phyloP scores from a whole-genome alignment of 73 alveolate species.

The Diophrys appendiculata region DNA sequence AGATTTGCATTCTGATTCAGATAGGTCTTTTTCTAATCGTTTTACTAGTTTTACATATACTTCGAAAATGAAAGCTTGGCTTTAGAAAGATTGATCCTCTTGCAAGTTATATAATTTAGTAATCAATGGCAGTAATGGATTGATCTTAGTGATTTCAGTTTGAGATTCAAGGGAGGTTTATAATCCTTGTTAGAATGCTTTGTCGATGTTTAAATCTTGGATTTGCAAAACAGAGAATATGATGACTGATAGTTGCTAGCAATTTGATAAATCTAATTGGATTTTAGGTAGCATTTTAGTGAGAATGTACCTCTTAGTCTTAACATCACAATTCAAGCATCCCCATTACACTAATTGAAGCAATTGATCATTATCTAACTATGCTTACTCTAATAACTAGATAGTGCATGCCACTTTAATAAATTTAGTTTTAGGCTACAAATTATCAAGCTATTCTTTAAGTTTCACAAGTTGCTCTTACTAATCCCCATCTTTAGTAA shows the following conservation, averaged over 20 bases:
- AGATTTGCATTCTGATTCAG: too few species aligned
- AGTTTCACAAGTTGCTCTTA: too few species aligned
- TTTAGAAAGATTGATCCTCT: slow-evolving; percentile 8
- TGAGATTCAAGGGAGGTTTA: neutral
- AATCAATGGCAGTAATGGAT: too few species aligned
- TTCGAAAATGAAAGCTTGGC: slow-evolving; percentile 26
- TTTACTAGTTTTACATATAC: slow-evolving; percentile 13
- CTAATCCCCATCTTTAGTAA: too few species aligned
- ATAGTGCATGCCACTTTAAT: too few species aligned
- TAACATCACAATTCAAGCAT: neutral
- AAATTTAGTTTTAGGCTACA: too few species aligned
- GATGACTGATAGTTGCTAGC: neutral
- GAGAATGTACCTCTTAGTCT: neutral
- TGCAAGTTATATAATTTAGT: too few species aligned
- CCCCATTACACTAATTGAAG: neutral
- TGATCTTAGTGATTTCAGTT: neutral
- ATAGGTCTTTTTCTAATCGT: neutral
- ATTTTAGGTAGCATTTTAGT: too few species aligned
- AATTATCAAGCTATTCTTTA: too few species aligned
- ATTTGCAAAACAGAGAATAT: neutral
- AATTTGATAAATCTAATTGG: neutral
- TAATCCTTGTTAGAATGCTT: neutral
- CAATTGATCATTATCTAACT: too few species aligned
- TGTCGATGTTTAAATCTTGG: neutral
- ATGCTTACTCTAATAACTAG: too few species aligned